Evolutionary conservation across 2,329 filamentous ascomycete species (phyloP), one percentile per base, ranked within the genome.

Genomic region (Elsinoe batatas): DNA sequence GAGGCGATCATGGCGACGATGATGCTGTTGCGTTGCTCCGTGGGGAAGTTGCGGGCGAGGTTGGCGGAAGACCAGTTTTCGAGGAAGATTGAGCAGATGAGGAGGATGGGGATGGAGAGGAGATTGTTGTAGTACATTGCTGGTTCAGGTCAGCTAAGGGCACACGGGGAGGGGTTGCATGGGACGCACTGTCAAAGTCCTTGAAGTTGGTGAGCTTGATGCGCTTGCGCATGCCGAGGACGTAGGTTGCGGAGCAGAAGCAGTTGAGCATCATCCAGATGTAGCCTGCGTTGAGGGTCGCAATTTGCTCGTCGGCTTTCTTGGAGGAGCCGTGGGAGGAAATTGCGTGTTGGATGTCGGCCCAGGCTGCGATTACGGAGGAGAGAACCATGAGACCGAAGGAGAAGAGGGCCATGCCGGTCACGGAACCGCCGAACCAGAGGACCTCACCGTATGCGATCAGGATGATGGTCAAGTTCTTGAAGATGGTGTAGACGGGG

Each of bases 51-150:
- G 71, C 79, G 83, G 63, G 76, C 73, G 63, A 98, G 74, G 74
- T 98, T 98, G 59, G 79, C 78, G 51, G 81, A 76, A 5, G 91
- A 95, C 93, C 93, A 98, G 74, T 97, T 88, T 71, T 98, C 93
- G 62, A 86, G 76, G 61, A 95, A 65, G 54, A 96, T 75, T 33
- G 91, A 94, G 69, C 84, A 84, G 64, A 89, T 69, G 57, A 97
- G 72, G 53, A 98, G 83, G 65, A 97, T 85, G 26, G 93, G 93
- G 61, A 98, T 95, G 57, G 91, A 95, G 62, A 98, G 83, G 47
- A 97, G 81, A 74, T 98, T 97, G 82, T 98, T 98, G 79, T 98
- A 98, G 76, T 93, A 97, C 93, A 97, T 98, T 67, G 91, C 91
- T 97, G 61, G 76, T 70, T 43, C 35, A 12, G 12, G 35, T 49